phyloP scores from a whole-genome alignment of 768 basidiomycete genomes.

The Mycena venus region DNA sequence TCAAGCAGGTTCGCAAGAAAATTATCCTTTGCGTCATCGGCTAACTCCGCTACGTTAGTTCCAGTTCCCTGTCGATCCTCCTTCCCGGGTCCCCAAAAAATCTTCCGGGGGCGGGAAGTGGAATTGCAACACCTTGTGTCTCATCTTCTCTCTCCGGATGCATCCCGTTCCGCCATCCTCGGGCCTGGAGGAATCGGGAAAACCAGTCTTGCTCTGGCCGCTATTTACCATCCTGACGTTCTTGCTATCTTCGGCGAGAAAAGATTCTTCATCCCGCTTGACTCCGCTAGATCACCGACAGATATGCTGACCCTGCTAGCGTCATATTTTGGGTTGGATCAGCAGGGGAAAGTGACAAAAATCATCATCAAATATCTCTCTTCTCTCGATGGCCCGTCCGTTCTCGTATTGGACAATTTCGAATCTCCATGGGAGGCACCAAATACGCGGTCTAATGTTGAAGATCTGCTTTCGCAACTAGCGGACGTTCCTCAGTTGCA shows the following conservation, averaged over 20 bases:
- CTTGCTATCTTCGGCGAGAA: not conserved
- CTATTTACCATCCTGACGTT: not conserved
- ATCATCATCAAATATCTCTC: not conserved
- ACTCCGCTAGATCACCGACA: not conserved
- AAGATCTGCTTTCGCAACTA: not conserved
- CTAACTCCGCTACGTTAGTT: not conserved
- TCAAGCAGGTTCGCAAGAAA: not conserved
- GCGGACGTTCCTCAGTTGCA: not conserved
- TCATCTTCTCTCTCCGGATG: not conserved
- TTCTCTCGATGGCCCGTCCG: not conserved
- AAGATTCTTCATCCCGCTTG: not conserved
- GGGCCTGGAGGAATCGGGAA: slow-evolving; percentile 2
- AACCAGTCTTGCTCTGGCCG: not conserved
- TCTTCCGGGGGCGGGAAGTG: slow-evolving; percentile 6
- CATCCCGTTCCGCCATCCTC: not conserved
- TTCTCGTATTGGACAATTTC: slow-evolving; percentile 5
- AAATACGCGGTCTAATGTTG: not conserved
- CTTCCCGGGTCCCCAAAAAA: not conserved
- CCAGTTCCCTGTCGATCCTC: not conserved
- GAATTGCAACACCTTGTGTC: not conserved
- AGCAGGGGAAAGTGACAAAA: not conserved
- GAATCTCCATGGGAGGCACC: not conserved
- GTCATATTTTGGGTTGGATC: not conserved
- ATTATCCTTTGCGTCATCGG: too few relatives aligned
- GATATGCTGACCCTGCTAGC: not conserved